These are phyloP conservation scores for Helicocarpus griseus DNA, from an alignment of 2,329 filamentous ascomycete genomes.

Conservation along the genomic window DNA sequence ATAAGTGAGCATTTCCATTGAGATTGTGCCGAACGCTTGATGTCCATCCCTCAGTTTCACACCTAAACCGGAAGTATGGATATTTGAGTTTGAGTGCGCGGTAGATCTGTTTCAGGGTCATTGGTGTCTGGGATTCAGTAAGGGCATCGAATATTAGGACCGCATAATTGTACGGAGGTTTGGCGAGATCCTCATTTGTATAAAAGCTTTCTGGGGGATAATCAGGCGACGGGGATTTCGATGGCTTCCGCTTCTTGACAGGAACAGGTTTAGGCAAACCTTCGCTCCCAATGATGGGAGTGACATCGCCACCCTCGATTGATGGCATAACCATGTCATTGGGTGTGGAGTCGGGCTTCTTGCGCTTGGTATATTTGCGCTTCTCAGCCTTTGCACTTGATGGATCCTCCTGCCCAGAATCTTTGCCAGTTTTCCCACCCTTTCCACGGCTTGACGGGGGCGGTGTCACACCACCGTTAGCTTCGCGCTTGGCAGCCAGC, in stretches of 20 bases:
- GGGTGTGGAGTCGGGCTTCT: slow-evolving; percentile 31
- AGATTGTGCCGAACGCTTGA: slow-evolving; percentile 59
- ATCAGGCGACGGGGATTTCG: slow-evolving; percentile 51
- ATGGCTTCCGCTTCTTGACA: slow-evolving; percentile 44
- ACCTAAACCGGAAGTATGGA: slow-evolving; percentile 52
- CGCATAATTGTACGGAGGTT: slow-evolving; percentile 54
- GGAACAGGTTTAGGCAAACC: slow-evolving; percentile 34
- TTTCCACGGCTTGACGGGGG: slow-evolving; percentile 24
- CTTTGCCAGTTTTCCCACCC: slow-evolving; percentile 19
- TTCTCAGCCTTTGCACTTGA: slow-evolving; percentile 35
- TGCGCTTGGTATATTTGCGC: slow-evolving; percentile 40
- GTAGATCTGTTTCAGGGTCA: slow-evolving; percentile 59
- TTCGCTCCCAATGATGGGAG: slow-evolving; percentile 29
- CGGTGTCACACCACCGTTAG: slow-evolving; percentile 38
- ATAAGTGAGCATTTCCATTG: slow-evolving; percentile 46
- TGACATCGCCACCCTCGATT: slow-evolving; percentile 30
- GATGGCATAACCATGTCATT: slow-evolving; percentile 35
- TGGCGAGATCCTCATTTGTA: slow-evolving; percentile 53
- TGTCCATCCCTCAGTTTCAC: slow-evolving; percentile 56
- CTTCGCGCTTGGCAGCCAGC: slow-evolving; percentile 37
- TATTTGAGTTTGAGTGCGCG: slow-evolving; percentile 54
- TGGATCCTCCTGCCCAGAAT: slow-evolving; percentile 26
- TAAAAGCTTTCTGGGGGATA: slow-evolving; percentile 50
- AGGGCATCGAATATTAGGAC: slow-evolving; percentile 56
- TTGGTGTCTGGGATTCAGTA: slow-evolving; percentile 45